Conservation (phyloP, 495 filamentous ascomycete genomes). For the Thermothielavioides terrestris region DNA sequence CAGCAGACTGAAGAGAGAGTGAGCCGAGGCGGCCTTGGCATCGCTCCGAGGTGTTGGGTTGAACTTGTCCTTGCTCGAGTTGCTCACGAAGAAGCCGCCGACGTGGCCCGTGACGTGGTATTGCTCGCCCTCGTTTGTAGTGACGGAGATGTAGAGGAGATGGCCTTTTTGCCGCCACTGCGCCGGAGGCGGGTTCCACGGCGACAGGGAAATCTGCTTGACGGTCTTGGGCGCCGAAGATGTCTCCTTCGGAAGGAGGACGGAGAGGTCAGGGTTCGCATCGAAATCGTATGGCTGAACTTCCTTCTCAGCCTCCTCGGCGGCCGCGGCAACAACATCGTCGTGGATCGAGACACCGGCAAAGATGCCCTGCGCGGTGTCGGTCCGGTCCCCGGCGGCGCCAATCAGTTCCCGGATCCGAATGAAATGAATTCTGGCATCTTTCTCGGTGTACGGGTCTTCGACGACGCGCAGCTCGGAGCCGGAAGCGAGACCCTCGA, state of each 20-base stretch:
- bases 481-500: constrained; percentile 63
- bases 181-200: constrained; percentile 95
- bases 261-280: constrained; percentile 53
- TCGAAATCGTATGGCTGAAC: constrained; percentile 67
- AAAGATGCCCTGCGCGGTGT: constrained; percentile 76
- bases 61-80: constrained; percentile 81
- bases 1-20: constrained; percentile 80
- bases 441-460: constrained; percentile 97
- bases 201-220: constrained; percentile 77
- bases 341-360: constrained; percentile 88
- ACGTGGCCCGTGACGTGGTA: constrained; percentile 88
- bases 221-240: constrained; percentile 73
- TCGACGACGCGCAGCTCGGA: constrained; percentile 76
- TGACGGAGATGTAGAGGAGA: constrained; percentile 79
- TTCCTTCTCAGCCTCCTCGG: constrained; percentile 44
- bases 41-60: constrained; percentile 70
- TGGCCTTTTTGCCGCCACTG: constrained; percentile 86
- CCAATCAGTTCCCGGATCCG: constrained; percentile 87
- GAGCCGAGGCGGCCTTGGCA: constrained; percentile 59
- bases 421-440: constrained; percentile 89
- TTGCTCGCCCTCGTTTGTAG: constrained; percentile 86
- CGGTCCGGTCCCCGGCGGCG: constrained; percentile 77
- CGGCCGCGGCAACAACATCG: constrained; percentile 47
- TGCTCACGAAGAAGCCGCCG: constrained; percentile 94
- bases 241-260: constrained; percentile 57